Evolutionary conservation across 768 basidiomycete genomes (phyloP).

Genomic region (Tulasnella sp.): DNA sequence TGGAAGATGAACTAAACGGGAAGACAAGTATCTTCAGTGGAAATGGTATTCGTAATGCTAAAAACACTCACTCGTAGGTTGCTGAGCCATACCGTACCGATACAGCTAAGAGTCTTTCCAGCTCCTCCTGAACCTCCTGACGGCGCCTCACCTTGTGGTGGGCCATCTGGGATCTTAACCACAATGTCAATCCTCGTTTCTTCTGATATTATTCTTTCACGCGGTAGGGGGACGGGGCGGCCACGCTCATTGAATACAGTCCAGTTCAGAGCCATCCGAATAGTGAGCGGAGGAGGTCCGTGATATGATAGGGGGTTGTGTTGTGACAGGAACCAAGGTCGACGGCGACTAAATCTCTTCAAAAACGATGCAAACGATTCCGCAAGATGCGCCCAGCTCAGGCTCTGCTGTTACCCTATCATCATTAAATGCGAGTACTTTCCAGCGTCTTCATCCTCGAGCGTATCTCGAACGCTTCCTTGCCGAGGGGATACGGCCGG

Average conservation of each 20-base stretch:
- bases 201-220: neutral
- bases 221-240: constrained; percentile 4
- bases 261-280: constrained; percentile 11
- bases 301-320: neutral
- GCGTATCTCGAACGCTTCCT: constrained; percentile 83
- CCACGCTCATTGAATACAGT: constrained; percentile 1
- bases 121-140: constrained; percentile 5
- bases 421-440: constrained; percentile 32
- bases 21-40: too few species aligned
- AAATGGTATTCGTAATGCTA: too few species aligned
- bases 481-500: constrained; percentile 64
- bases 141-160: neutral
- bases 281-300: neutral
- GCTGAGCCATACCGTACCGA: constrained; percentile 6
- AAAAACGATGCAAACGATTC: too few species aligned
- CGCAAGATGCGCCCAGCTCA: neutral
- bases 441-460: constrained; percentile 82
- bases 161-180: constrained; percentile 1
- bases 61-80: neutral
- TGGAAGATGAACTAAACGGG: constrained; percentile 3
- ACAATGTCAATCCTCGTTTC: constrained; percentile 1
- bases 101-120: neutral
- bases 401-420: neutral
- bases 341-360: too few species aligned
- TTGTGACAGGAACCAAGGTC: too few species aligned